A percentile compares a stretch with the other conserved stretches of the same genome.
Conservation (phyloP, 306 rosid genomes). For the Malus asiatica region DNA sequence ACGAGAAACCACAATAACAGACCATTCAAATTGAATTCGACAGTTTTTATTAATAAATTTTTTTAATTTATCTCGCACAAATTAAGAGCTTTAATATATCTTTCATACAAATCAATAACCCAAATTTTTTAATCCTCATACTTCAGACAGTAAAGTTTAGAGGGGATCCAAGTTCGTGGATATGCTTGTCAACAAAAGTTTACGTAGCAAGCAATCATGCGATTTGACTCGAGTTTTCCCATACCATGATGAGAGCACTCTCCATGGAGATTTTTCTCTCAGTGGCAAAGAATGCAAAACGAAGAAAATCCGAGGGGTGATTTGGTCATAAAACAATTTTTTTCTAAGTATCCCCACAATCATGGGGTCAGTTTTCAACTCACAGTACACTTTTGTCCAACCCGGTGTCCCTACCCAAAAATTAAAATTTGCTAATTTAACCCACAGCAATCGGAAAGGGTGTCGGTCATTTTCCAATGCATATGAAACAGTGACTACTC, state of each 20-base stretch:
- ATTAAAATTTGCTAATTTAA: neutral
- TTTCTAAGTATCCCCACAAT: conserved; percentile 16
- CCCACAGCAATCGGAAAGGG: conserved; percentile 10
- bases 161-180: no score
- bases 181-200: no score
- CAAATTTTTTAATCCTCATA: no score
- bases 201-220: no score
- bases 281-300: conserved; percentile 31
- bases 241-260: neutral
- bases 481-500: conserved; percentile 17
- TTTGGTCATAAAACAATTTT: conserved; percentile 6
- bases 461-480: conserved; percentile 40
- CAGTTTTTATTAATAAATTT: no score
- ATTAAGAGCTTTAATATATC: accelerated
- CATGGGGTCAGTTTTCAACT: conserved; percentile 32
- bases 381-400: conserved; percentile 35
- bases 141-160: no score
- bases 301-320: conserved; percentile 13
- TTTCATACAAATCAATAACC: no score
- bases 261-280: neutral
- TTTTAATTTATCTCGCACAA: accelerated
- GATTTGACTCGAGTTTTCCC: no score
- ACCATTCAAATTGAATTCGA: no score
- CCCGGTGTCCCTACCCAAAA: conserved; percentile 13
- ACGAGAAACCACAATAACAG: accelerated